Percentiles rank a stretch among this genome's conserved stretches.
Conservation (phyloP, 2,329 filamentous ascomycete species). For the Sordariomycetes sp. region DNA sequence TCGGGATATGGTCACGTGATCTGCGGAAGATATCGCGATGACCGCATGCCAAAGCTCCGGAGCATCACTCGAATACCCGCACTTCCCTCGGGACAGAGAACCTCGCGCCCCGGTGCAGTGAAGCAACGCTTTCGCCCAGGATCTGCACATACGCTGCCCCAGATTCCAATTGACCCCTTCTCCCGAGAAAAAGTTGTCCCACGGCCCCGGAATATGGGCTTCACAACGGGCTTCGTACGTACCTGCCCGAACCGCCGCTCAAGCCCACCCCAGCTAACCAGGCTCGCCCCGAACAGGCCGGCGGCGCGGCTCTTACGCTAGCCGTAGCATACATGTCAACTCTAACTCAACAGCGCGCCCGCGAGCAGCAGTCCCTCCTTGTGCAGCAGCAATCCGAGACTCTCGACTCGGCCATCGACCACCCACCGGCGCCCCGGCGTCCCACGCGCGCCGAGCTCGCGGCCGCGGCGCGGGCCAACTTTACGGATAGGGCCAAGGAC, state of each 20-base stretch:
- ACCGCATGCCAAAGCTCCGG: background rate
- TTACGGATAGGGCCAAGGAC: slow-evolving; percentile 59
- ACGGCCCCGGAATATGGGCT: slow-evolving; percentile 44
- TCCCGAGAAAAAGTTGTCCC: background rate
- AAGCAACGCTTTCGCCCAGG: background rate
- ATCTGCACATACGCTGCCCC: background rate
- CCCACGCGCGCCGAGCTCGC: slow-evolving; percentile 37
- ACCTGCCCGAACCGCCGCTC: background rate
- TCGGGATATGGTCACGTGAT: background rate
- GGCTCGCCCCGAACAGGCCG: slow-evolving; percentile 36
- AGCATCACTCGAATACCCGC: background rate
- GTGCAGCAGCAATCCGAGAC: slow-evolving; percentile 43
- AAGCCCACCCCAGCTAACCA: background rate
- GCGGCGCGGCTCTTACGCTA: slow-evolving; percentile 64
- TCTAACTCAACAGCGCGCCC: slow-evolving; percentile 55
- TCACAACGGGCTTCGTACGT: slow-evolving; percentile 61
- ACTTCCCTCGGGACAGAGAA: background rate
- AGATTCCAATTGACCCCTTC: background rate
- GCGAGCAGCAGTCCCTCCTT: slow-evolving; percentile 41
- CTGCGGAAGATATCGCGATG: background rate
- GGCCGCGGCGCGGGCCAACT: slow-evolving; percentile 35
- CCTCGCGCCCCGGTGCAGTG: background rate
- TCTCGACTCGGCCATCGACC: slow-evolving; percentile 37
- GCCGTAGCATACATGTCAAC: slow-evolving; percentile 60
- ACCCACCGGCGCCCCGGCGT: slow-evolving; percentile 29